Evolutionary conservation across 2,329 filamentous ascomycete genomes (phyloP), one percentile per base, ranked within the genome.

Genomic region (Lachnellula willkommii): DNA sequence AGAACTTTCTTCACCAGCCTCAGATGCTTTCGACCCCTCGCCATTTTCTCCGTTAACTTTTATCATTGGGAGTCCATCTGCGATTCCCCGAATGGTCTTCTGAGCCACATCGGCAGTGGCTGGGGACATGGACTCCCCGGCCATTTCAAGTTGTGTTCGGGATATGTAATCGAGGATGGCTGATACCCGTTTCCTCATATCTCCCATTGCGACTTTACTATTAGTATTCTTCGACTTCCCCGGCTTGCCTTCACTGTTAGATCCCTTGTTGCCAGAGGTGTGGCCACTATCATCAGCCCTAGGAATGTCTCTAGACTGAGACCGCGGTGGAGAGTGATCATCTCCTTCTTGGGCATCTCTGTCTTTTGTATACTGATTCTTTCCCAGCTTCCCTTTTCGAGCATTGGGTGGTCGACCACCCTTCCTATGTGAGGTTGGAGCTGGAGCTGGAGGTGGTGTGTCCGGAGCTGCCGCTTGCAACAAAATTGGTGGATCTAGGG

Each of bases 151-250:
- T 70, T 96, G 91, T 55, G 90, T 93, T 62, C 90, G 84, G 4
- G 88, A 87, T 60, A 96, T 96, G 68, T 93, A 96, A 64, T 94
- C 90, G 57, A 95, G 79, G 68, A 96, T 95, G 20, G 83, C 88
- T 4, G 88, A 83, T 5, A 92, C 90, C 9, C 90, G 86, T 61
- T 89, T 84, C 73, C 89, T 90, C 83, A 95, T 91, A 68, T 96
- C 91, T 57, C 86, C 86, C 85, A 95, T 89, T 28, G 85, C 92
- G 55, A 91, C 82, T 70, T 89, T 90, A 63, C 75, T 74, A 50
- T 72, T 68, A 59, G 71, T 72, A 37, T 64, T 63, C 62, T 71
- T 72, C 24, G 62, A 61, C 60, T 64, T 66, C 24, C 56, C 61
- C 14, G 61, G 42, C 50, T 70, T 72, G 47, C 57, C 57, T 50